A percentile compares a stretch with the other conserved stretches of the same genome.
These are phyloP conservation scores for Russula virescens DNA, from an alignment of 768 basidiomycete genomes.

Conservation along the genomic window DNA sequence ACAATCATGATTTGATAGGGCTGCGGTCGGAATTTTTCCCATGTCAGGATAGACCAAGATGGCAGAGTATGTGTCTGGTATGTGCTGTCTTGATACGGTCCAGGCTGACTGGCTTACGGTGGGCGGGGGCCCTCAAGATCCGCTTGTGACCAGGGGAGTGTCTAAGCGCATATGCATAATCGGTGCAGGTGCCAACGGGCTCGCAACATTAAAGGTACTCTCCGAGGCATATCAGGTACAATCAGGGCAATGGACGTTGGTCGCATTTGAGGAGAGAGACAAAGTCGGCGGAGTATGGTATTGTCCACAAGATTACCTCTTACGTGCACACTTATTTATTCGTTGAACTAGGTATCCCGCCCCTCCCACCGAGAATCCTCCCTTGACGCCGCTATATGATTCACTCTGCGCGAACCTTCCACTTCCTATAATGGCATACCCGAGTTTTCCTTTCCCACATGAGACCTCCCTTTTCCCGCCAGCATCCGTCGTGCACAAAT, in stretches of 20 bases:
- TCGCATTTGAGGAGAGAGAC: conserved; percentile 58
- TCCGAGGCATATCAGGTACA: conserved; percentile 53
- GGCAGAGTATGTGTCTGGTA: conserved; percentile 8
- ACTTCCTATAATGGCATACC: conserved; percentile 69
- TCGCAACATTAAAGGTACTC: conserved; percentile 62
- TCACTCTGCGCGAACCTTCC: conserved; percentile 79
- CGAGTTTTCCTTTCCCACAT: conserved; percentile 59
- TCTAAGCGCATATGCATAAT: conserved; percentile 55
- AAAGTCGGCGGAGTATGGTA: conserved; percentile 77
- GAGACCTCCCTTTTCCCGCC: conserved; percentile 64
- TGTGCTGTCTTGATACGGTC: background rate
- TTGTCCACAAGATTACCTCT: background rate
- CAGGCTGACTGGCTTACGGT: background rate
- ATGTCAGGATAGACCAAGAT: background rate
- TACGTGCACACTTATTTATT: background rate
- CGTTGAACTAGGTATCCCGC: conserved; percentile 46
- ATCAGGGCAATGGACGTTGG: conserved; percentile 54
- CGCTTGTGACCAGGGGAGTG: background rate
- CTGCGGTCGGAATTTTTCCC: no score
- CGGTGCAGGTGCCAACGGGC: conserved; percentile 71
- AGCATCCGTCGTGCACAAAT: conserved; percentile 56
- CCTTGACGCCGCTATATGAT: conserved; percentile 69
- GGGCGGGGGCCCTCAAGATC: background rate
- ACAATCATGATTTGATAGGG: no score
- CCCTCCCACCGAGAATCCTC: conserved; percentile 44